phyloP scores from a whole-genome alignment of 2,329 filamentous ascomycete genomes.

The Escovopsis weberi region DNA sequence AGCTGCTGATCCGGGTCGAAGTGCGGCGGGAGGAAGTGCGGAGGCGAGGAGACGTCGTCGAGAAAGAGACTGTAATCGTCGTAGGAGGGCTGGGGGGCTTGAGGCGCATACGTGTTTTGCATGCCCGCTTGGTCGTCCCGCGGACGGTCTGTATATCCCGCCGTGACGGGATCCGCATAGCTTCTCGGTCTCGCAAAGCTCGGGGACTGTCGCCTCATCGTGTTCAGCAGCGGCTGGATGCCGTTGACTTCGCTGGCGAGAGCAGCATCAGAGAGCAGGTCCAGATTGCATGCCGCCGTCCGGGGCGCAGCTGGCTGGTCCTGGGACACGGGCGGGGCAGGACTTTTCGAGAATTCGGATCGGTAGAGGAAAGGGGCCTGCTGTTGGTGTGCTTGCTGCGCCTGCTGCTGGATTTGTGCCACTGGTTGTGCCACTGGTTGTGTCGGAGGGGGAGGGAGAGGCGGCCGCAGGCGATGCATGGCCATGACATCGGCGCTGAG shows the following conservation, averaged over 20 bases:
- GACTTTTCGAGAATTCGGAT: slow-evolving; percentile 16
- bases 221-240: slow-evolving; percentile 36
- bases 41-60: slow-evolving; percentile 39
- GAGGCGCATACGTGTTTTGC: slow-evolving; percentile 21
- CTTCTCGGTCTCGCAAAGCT: slow-evolving; percentile 31
- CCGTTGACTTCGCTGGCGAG: slow-evolving; percentile 38
- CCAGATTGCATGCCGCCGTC: slow-evolving; percentile 38
- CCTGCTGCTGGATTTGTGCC: slow-evolving; percentile 7
- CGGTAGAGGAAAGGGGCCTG: slow-evolving; percentile 25
- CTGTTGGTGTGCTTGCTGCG: slow-evolving; percentile 8
- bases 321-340: slow-evolving; percentile 25
- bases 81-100: slow-evolving; percentile 22
- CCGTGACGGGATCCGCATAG: slow-evolving; percentile 32
- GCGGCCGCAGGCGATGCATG: slow-evolving; percentile 20
- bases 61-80: slow-evolving; percentile 46
- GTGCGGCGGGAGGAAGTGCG: slow-evolving; percentile 39
- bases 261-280: slow-evolving; percentile 45
- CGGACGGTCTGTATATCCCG: slow-evolving; percentile 24
- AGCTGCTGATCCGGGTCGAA: slow-evolving; percentile 40
- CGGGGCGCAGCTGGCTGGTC: slow-evolving; percentile 32
- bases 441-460: slow-evolving; percentile 7
- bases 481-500: slow-evolving; percentile 31
- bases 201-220: slow-evolving; percentile 25
- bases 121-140: slow-evolving; percentile 31
- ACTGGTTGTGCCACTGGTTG: slow-evolving; percentile 1